Percentiles rank a stretch among this genome's conserved stretches.
Evolutionary conservation across 208 protist species (phyloP).

Genomic region (Tritrichomonas foetus): DNA sequence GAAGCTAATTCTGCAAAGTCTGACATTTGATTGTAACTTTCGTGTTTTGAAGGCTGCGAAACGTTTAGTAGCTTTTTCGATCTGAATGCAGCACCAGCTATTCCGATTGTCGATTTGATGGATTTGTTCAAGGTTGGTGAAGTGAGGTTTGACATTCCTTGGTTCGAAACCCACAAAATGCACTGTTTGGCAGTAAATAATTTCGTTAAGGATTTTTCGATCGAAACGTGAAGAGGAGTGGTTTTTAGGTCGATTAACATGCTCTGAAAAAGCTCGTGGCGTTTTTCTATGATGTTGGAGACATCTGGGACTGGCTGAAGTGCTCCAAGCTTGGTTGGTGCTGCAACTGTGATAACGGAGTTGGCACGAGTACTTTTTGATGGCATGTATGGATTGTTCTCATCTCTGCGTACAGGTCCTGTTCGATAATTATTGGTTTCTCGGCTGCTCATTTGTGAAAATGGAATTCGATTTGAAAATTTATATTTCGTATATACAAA

Average conservation of each 20-base stretch:
- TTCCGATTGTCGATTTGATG: neutral
- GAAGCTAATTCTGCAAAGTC: neutral
- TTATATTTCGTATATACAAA: too few relatives aligned
- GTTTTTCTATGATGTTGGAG: too few relatives aligned
- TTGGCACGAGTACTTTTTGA: too few relatives aligned
- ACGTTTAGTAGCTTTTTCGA: neutral
- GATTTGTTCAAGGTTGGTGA: neutral
- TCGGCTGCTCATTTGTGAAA: too few relatives aligned
- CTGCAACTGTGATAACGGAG: too few relatives aligned
- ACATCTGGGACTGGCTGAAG: too few relatives aligned
- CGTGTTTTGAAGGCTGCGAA: neutral
- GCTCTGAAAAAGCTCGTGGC: neutral
- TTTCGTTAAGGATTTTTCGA: neutral
- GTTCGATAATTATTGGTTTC: too few relatives aligned
- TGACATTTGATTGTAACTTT: neutral
- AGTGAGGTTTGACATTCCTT: neutral
- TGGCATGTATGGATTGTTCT: too few relatives aligned
- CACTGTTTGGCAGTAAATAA: neutral
- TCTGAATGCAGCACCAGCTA: neutral
- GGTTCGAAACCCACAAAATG: neutral
- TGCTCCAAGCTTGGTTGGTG: too few relatives aligned
- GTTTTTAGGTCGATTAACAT: neutral
- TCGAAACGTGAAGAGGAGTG: neutral
- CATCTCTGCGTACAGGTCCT: too few relatives aligned
- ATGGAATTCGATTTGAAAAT: too few relatives aligned